Conservation (phyloP, 1,139 yeast genomes). For the Geotrichum candidum region DNA sequence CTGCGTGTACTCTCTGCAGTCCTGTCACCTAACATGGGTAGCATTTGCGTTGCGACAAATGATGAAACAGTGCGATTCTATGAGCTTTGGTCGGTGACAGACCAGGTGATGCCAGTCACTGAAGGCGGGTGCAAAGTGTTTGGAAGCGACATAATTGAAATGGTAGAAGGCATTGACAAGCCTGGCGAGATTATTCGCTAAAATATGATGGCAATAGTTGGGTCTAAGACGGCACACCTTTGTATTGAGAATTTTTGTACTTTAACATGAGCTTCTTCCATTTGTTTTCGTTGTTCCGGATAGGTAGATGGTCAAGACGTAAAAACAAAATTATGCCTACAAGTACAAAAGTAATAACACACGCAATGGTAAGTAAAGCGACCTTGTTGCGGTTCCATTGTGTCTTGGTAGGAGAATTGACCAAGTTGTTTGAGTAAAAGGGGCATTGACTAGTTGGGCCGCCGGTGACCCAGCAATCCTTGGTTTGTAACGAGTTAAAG, state of each 20-base stretch:
- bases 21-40: slow-evolving; percentile 50
- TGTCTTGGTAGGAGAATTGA: slow-evolving; percentile 21
- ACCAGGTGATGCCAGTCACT: slow-evolving; percentile 10
- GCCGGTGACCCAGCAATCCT: slow-evolving; percentile 80
- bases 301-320: slow-evolving; percentile 39
- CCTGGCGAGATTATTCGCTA: slow-evolving; percentile 16
- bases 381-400: slow-evolving; percentile 53
- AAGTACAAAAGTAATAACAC: slow-evolving; percentile 49
- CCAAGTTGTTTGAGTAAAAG: slow-evolving; percentile 41
- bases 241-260: slow-evolving; percentile 47
- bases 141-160: slow-evolving; percentile 18
- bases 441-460: slow-evolving; percentile 80
- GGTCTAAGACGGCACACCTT: slow-evolving; percentile 55
- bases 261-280: slow-evolving; percentile 49
- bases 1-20: slow-evolving; percentile 56
- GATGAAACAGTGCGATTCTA: slow-evolving; percentile 67
- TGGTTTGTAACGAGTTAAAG: slow-evolving; percentile 67
- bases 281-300: slow-evolving; percentile 49
- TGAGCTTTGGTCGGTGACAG: slow-evolving; percentile 46
- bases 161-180: slow-evolving; percentile 17
- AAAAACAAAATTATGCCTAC: slow-evolving; percentile 36
- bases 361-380: slow-evolving; percentile 60
- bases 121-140: slow-evolving; percentile 8
- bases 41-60: slow-evolving; percentile 61
- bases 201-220: not conserved